Conservation (phyloP, 352 stramenopile species). For the Pythium sp. region DNA sequence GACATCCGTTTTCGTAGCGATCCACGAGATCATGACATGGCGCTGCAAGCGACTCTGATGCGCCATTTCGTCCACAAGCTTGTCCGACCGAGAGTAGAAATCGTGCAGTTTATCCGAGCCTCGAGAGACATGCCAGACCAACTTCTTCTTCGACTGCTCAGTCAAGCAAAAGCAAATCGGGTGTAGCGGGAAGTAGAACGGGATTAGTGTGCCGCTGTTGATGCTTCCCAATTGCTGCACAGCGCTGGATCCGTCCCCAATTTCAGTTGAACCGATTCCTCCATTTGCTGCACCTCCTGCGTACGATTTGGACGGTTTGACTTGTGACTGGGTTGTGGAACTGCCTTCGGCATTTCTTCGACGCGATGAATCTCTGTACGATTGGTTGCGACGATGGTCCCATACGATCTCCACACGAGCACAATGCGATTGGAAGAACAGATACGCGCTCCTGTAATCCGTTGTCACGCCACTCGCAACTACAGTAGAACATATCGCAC, state of each 20-base stretch:
- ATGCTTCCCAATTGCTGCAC: background rate
- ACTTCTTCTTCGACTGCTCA: slow-evolving; percentile 68
- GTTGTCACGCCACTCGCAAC: slow-evolving; percentile 9
- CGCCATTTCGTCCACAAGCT: slow-evolving; percentile 72
- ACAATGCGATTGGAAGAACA: slow-evolving; percentile 67
- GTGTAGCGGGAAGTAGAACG: slow-evolving; percentile 74
- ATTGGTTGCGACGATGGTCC: slow-evolving; percentile 27
- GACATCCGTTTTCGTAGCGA: slow-evolving; percentile 38
- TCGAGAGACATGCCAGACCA: slow-evolving; percentile 59
- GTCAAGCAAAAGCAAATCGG: slow-evolving; percentile 76
- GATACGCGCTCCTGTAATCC: slow-evolving; percentile 48
- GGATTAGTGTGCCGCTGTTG: slow-evolving; percentile 27
- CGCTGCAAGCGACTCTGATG: slow-evolving; percentile 52
- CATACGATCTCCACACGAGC: slow-evolving; percentile 69
- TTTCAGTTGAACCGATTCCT: background rate
- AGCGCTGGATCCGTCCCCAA: background rate
- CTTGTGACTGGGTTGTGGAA: background rate
- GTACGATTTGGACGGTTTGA: background rate
- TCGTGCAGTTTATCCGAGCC: slow-evolving; percentile 63
- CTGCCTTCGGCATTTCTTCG: background rate
- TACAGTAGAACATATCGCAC: background rate
- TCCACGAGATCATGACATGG: slow-evolving; percentile 28
- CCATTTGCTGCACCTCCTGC: background rate
- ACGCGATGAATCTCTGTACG: background rate
- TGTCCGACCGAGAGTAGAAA: slow-evolving; percentile 62